phyloP scores from a whole-genome alignment of 495 filamentous ascomycete genomes.

The Hypoxylon lenormandii region DNA sequence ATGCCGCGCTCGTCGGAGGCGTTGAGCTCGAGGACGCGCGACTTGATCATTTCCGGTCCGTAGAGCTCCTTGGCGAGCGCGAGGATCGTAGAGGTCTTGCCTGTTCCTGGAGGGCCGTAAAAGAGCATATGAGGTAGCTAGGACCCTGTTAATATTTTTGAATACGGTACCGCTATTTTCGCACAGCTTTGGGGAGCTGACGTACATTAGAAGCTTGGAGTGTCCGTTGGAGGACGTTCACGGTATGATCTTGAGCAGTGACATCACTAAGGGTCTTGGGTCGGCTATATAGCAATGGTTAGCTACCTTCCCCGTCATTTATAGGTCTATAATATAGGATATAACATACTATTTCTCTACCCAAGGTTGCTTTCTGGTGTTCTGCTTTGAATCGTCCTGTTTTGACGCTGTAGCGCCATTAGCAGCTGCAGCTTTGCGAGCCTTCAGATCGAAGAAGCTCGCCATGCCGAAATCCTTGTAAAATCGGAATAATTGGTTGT shows the following conservation, averaged over 20 bases:
- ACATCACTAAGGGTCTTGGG: conserved; percentile 95
- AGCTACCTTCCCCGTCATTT: conserved; percentile 21
- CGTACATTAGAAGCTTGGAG: conserved; percentile 91
- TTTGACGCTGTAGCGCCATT: conserved; percentile 64
- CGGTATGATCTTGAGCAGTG: conserved; percentile 96
- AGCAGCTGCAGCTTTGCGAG: conserved; percentile 82
- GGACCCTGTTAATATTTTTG: conserved; percentile 3
- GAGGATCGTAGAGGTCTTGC: conserved; percentile 98
- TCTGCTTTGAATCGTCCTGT: conserved; percentile 67
- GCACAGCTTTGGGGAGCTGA: background rate
- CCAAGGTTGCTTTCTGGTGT: conserved; percentile 83
- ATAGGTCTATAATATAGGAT: background rate
- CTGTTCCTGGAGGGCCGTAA: conserved; percentile 96
- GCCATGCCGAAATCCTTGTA: conserved; percentile 64
- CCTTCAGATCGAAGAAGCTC: conserved; percentile 95
- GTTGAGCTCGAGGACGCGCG: conserved; percentile 96
- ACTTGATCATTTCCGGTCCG: conserved; percentile 91
- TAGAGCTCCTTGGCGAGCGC: conserved; percentile 96
- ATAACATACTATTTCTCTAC: conserved; percentile 96
- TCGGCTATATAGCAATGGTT: conserved; percentile 72
- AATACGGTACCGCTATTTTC: background rate
- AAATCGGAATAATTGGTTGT: background rate
- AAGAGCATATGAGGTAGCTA: conserved; percentile 99
- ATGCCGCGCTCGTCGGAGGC: conserved; percentile 99
- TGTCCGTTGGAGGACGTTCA: conserved; percentile 88